A percentile compares a stretch with the other conserved stretches of the same genome.
Conservation (phyloP, 2,329 filamentous ascomycete species). For the Talaromyces atroroseus region DNA sequence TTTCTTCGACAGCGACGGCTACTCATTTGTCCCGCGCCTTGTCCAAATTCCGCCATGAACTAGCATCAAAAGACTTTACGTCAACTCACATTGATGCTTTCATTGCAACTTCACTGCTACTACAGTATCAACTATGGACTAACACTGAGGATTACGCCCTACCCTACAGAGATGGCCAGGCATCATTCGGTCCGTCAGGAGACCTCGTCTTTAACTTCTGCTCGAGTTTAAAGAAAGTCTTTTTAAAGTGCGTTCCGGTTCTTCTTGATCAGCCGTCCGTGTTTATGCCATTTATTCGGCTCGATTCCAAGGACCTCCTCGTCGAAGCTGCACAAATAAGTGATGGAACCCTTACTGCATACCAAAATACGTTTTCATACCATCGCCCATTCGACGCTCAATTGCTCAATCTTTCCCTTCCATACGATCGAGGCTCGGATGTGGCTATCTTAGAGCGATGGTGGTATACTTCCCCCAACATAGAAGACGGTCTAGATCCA, state of each 20-base stretch:
- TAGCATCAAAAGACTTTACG: neutral
- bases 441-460: neutral
- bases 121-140: constrained; percentile 12
- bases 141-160: neutral
- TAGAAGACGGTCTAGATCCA: neutral
- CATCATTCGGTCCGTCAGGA: neutral
- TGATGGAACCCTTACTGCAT: neutral
- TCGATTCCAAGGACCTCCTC: neutral
- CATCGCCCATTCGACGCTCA: neutral
- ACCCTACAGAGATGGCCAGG: neutral
- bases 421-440: neutral
- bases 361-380: constrained; percentile 2
- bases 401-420: neutral
- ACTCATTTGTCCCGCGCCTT: constrained; percentile 3
- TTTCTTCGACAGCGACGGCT: neutral
- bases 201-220: constrained; percentile 8
- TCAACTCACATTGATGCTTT: constrained; percentile 13
- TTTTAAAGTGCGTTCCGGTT: constrained; percentile 1
- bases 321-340: constrained; percentile 1
- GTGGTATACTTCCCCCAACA: neutral
- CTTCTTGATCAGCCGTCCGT: neutral
- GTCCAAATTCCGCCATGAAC: constrained; percentile 5
- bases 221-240: constrained; percentile 11
- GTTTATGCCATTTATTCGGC: neutral
- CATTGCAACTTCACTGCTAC: constrained; percentile 10